Base-by-base conservation (phyloP, 2,329 filamentous ascomycete genomes). In the Exophiala aquamarina region DNA sequence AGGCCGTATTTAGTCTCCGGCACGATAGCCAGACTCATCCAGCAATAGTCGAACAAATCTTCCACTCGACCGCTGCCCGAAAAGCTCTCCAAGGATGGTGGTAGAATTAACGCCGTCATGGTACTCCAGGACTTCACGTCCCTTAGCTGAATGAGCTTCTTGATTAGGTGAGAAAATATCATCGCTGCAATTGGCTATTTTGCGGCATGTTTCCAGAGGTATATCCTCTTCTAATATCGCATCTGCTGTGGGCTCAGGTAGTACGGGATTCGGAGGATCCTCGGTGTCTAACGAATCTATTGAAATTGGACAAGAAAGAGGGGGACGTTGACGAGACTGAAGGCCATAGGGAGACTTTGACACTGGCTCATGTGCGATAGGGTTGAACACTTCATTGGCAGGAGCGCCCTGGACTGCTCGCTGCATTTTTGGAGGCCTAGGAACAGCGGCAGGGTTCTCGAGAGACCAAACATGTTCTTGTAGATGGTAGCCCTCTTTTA, bases 1-100 rank as follows among this genome's bases (percentile, higher is more conserved):
- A 56, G 51, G 45, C 46, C 54, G 47, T 49, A n/a, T 50, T 45
- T 46, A 53, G 50, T 47, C 36, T 52, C n/a, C n/a, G 9, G 28
- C 28, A 9, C n/a, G 9, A 9, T 31, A n/a, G 28, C 28, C 28
- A 9, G 28, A 31, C 9, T 31, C 28, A 9, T n/a, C n/a, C 28
- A 31, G 28, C 9, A 9, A n/a, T 9, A 31, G 9, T 9, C n/a
- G 32, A 34, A 34, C 32, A 34, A 34, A 18, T 34, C 32, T 34
- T 5, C 32, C 5, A 8, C 6, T 6, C n/a, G 6, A 5, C 5
- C n/a, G 6, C 8, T 14, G 32, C 8, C n/a, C 32, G 32, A 34
- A 18, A 6, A 34, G 8, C 32, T 34, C 32, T 14, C 32, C 32
- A 5, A 34, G 32, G 14, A 34, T 34, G 32, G 32, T 34, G 32